These are phyloP conservation scores for Mycena venus DNA, from an alignment of 768 basidiomycete species.

Conservation along the genomic window DNA sequence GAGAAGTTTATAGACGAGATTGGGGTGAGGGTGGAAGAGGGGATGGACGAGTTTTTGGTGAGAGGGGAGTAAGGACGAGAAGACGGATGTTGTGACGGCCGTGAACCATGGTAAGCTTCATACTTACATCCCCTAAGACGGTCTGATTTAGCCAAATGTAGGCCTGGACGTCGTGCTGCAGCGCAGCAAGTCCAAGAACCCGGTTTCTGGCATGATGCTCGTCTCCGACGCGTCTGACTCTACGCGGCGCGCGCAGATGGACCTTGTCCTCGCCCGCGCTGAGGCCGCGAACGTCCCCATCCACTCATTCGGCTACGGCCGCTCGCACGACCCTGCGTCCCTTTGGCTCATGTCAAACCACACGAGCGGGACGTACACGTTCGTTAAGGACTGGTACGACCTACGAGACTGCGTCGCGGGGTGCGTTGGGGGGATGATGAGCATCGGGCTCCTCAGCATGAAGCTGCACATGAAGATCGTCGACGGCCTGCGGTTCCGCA, in stretches of 20 bases:
- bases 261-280: slow-evolving; percentile 94
- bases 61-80: slow-evolving; percentile 88
- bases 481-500: slow-evolving; percentile 90
- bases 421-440: slow-evolving; percentile 96
- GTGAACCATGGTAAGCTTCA: slow-evolving; percentile 87
- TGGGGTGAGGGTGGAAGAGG: slow-evolving; percentile 56
- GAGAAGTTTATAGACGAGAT: slow-evolving; percentile 85
- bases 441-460: slow-evolving; percentile 92
- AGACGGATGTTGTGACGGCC: slow-evolving; percentile 98
- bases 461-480: slow-evolving; percentile 96
- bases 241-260: slow-evolving; percentile 96
- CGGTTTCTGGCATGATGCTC: slow-evolving; percentile 91
- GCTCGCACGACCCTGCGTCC: slow-evolving; percentile 96
- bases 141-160: slow-evolving; percentile 47
- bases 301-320: slow-evolving; percentile 97
- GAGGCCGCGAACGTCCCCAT: slow-evolving; percentile 98
- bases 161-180: slow-evolving; percentile 95
- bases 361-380: slow-evolving; percentile 97
- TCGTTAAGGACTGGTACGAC: slow-evolving; percentile 98
- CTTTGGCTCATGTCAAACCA: slow-evolving; percentile 99
- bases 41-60: slow-evolving; percentile 69
- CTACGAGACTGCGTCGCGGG: slow-evolving; percentile 93
- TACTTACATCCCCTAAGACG: too few relatives aligned
- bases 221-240: slow-evolving; percentile 94
- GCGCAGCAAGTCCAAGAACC: slow-evolving; percentile 93